Evolutionary conservation across 805 yeast genomes (phyloP).

Genomic region (Scheffersomyces ergatensis): DNA sequence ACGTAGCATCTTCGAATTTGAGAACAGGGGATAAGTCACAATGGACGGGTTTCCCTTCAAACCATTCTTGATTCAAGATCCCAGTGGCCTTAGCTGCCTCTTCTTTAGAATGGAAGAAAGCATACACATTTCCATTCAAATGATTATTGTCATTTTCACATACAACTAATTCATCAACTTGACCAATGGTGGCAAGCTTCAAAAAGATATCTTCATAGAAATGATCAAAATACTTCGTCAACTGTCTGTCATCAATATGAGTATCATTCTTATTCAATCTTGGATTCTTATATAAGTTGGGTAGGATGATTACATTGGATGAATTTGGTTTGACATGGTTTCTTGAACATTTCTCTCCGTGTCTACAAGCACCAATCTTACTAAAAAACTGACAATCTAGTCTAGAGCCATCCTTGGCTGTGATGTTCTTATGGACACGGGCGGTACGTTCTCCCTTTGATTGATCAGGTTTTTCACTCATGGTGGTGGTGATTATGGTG

Average conservation of each 20-base stretch:
- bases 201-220: slow-evolving; percentile 72
- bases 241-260: slow-evolving; percentile 28
- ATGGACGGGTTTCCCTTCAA: slow-evolving; percentile 70
- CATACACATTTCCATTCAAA: slow-evolving; percentile 81
- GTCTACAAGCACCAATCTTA: slow-evolving; percentile 91
- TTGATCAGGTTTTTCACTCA: not conserved
- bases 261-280: slow-evolving; percentile 33
- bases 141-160: slow-evolving; percentile 85
- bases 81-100: slow-evolving; percentile 62
- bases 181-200: slow-evolving; percentile 51
- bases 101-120: slow-evolving; percentile 51
- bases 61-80: slow-evolving; percentile 78
- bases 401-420: not conserved
- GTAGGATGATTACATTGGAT: slow-evolving; percentile 63
- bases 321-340: slow-evolving; percentile 63
- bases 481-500: not conserved
- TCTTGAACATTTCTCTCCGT: slow-evolving; percentile 84
- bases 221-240: slow-evolving; percentile 52
- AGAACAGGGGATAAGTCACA: slow-evolving; percentile 77
- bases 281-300: slow-evolving; percentile 66
- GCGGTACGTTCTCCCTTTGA: not conserved
- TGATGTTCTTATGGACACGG: not conserved
- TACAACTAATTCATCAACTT: slow-evolving; percentile 61
- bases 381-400: slow-evolving; percentile 56
- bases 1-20: slow-evolving; percentile 67